Evolutionary conservation across 148 eudicot species (phyloP), one percentile per base, ranked within the genome.

Genomic region (Camellia sinensis): DNA sequence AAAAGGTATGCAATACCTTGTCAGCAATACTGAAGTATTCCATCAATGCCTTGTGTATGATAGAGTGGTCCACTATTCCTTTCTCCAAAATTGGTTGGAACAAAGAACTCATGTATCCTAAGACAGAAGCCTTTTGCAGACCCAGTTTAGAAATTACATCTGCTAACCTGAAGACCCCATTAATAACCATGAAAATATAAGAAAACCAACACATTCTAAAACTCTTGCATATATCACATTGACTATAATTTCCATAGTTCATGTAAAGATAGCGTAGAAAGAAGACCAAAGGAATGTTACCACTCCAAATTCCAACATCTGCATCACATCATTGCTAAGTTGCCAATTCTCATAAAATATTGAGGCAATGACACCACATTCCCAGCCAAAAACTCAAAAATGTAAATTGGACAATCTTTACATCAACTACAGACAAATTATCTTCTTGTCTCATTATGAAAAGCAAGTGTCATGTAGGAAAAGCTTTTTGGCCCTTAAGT

Each of bases 51-150:
- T 84, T 92, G 83, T 97, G 98, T 73, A 89, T 90, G 81, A 97
- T 94, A 11, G 96, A 89, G 84, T 97, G 99, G 83, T 97, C 99
- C 79, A 97, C 88, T 70, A 97, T 97, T 78, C 97, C 98, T 82
- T 97, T 94, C 88, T 97, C 99, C 81, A 94, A 76, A 78, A 97
- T 91, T 67, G 99, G 94, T 85, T 89, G 94, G 54, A 97, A 85
- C 53, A 89, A 89, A 64, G 85, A 68, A 78, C 84, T 79, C 99
- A 97, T 94, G 83, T 97, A 97, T 62, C 92, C 90, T 76, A 87
- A 46, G 60, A 94, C 97, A 54, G 92, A 88, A 72, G 89, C 67
- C 85, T 88, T 97, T 81, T 87, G 90, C 74, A 97, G 85, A 78
- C 89, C 88, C 52, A 97, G 82, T 84, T 89, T 94, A 44, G 91